These are phyloP conservation scores for Cronartium quercuum DNA, from an alignment of 1,284 basidiomycete genomes.

Conservation along the genomic window DNA sequence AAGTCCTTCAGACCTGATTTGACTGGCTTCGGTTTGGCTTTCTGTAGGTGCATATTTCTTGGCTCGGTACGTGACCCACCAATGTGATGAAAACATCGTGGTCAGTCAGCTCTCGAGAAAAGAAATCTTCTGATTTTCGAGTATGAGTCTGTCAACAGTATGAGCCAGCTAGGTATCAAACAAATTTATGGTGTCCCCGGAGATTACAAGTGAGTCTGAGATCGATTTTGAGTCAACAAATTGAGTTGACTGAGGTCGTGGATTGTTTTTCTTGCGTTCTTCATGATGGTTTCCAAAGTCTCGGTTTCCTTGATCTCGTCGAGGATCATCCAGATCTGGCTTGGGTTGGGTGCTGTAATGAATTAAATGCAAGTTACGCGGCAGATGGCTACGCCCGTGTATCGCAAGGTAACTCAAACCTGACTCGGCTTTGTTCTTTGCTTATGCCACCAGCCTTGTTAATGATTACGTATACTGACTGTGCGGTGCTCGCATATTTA, in stretches of 20 bases:
- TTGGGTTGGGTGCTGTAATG: conserved; percentile 75
- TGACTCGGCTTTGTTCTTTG: conserved; percentile 29
- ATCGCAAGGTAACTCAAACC: conserved; percentile 49
- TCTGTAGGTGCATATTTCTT: neutral
- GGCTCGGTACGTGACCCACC: neutral
- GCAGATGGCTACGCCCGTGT: conserved; percentile 75
- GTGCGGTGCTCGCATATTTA: neutral
- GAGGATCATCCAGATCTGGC: conserved; percentile 71
- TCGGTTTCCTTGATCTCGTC: conserved; percentile 61
- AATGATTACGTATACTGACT: conserved; percentile 59
- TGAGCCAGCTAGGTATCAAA: conserved; percentile 50
- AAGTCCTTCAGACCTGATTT: neutral
- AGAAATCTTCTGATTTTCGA: neutral
- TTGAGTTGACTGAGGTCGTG: neutral
- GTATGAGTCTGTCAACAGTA: conserved; percentile 46
- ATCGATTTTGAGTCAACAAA: neutral
- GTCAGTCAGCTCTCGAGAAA: neutral
- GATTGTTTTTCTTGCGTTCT: neutral
- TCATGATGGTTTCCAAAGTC: neutral
- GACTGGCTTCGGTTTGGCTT: neutral
- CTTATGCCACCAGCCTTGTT: conserved; percentile 36
- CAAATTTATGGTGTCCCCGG: conserved; percentile 82
- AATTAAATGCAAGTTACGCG: conserved; percentile 63
- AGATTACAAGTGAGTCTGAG: conserved; percentile 66
- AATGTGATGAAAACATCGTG: neutral